phyloP scores from a whole-genome alignment of 495 filamentous ascomycete genomes.

The Filosporella fistucella region DNA sequence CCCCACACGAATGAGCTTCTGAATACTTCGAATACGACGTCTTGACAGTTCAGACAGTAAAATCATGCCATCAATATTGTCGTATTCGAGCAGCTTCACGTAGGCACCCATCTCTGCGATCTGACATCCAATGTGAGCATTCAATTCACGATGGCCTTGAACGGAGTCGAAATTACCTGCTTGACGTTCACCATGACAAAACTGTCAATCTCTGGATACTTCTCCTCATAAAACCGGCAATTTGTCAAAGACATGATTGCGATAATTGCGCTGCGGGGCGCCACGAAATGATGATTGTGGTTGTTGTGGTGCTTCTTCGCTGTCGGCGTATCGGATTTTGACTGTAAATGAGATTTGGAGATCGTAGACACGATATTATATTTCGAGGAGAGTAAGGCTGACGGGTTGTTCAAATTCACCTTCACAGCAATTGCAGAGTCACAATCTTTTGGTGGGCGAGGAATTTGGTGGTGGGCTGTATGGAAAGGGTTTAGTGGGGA shows the following conservation, averaged over 20 bases:
- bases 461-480: too few species aligned
- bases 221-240: conserved; percentile 98
- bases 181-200: conserved; percentile 99
- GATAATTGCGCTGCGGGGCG: conserved; percentile 17
- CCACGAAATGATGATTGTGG: too few species aligned
- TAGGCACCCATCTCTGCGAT: conserved; percentile 99
- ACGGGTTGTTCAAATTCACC: too few species aligned
- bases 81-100: conserved; percentile 98
- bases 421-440: too few species aligned
- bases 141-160: background rate
- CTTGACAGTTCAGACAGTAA: conserved; percentile 92
- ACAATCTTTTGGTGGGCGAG: too few species aligned
- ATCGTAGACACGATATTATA: too few species aligned
- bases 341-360: too few species aligned
- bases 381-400: too few species aligned
- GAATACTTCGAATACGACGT: conserved; percentile 95
- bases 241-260: conserved; percentile 91
- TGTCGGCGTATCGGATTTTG: too few species aligned
- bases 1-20: conserved; percentile 97
- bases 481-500: too few species aligned
- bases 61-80: conserved; percentile 99
- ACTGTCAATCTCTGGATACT: conserved; percentile 96
- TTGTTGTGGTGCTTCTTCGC: too few species aligned
- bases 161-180: conserved; percentile 55
- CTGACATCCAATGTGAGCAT: conserved; percentile 34